Conservation (phyloP, 208 protist genomes). For the Acanthamoeba sp. region DNA sequence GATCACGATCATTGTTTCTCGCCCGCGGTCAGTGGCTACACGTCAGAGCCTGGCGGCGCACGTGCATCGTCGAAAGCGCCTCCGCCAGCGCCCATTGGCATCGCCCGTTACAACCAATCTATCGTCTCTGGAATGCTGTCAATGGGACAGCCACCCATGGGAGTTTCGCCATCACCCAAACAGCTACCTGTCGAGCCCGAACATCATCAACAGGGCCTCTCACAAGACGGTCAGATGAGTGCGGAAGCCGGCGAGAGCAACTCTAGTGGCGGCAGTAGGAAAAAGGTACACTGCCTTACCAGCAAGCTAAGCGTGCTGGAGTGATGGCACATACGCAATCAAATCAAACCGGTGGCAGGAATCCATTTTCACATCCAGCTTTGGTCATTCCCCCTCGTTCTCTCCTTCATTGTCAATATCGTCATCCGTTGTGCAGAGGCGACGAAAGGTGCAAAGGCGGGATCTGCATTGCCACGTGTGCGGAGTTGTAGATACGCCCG, state of each 20-base stretch:
- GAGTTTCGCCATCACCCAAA: background rate
- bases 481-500: constrained; percentile 67
- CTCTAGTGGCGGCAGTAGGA: background rate
- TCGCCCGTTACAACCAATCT: constrained; percentile 56
- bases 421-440: too few species aligned
- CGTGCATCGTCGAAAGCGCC: background rate
- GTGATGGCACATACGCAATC: too few species aligned
- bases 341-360: too few species aligned
- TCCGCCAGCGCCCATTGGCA: background rate
- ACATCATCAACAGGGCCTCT: background rate
- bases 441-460: constrained; percentile 77
- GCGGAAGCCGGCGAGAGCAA: background rate
- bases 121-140: constrained; percentile 51
- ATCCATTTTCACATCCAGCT: too few species aligned
- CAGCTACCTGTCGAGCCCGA: background rate
- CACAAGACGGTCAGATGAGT: background rate
- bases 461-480: constrained; percentile 79
- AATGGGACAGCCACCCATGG: constrained; percentile 5
- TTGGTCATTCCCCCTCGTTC: too few species aligned
- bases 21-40: background rate
- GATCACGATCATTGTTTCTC: too few species aligned
- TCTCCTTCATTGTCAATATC: too few species aligned
- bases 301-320: too few species aligned
- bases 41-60: background rate
- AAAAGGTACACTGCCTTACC: background rate